These are phyloP conservation scores for Ophiostoma sp. DNA, from an alignment of 2,329 filamentous ascomycete genomes.

Conservation along the genomic window DNA sequence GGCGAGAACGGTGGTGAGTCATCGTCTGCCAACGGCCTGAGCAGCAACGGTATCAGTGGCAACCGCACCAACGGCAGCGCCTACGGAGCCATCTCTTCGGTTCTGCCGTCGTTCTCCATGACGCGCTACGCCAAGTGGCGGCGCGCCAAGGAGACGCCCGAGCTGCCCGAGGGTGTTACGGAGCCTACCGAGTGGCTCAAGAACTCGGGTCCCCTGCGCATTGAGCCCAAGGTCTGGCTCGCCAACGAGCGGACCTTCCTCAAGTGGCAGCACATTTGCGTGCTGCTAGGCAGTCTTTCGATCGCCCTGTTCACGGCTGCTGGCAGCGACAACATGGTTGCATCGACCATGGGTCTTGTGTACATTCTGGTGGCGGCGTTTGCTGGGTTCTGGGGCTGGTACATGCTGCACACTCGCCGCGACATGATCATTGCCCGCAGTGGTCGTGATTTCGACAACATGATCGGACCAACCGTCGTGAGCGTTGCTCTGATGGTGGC, in stretches of 20 bases:
- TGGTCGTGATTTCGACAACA: slow-evolving; percentile 87
- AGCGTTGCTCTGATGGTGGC: slow-evolving; percentile 73
- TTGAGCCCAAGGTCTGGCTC: slow-evolving; percentile 98
- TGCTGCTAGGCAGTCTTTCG: slow-evolving; percentile 78
- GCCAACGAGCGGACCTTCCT: slow-evolving; percentile 97
- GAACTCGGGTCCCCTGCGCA: slow-evolving; percentile 82
- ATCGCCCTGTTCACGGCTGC: slow-evolving; percentile 86
- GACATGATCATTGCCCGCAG: slow-evolving; percentile 78
- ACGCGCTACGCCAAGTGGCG: slow-evolving; percentile 65
- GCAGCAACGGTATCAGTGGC: slow-evolving; percentile 21
- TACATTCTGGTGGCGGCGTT: slow-evolving; percentile 81
- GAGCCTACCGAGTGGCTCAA: slow-evolving; percentile 88
- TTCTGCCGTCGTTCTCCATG: slow-evolving; percentile 77
- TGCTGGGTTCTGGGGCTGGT: slow-evolving; percentile 80
- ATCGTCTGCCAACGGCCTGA: slow-evolving; percentile 19
- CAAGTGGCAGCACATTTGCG: slow-evolving; percentile 94
- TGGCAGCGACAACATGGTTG: slow-evolving; percentile 64
- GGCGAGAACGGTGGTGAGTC: slow-evolving; percentile 11
- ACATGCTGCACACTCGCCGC: slow-evolving; percentile 68
- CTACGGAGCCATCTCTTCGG: slow-evolving; percentile 58
- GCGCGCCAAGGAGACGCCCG: slow-evolving; percentile 43
- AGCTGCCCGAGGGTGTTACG: slow-evolving; percentile 77
- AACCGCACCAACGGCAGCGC: slow-evolving; percentile 27
- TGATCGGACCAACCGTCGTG: slow-evolving; percentile 77
- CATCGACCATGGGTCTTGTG: slow-evolving; percentile 70